A percentile compares a stretch with the other conserved stretches of the same genome.
These are phyloP conservation scores for Saccharum hybrid DNA, from an alignment of 202 grass and related monocot species.

Conservation along the genomic window DNA sequence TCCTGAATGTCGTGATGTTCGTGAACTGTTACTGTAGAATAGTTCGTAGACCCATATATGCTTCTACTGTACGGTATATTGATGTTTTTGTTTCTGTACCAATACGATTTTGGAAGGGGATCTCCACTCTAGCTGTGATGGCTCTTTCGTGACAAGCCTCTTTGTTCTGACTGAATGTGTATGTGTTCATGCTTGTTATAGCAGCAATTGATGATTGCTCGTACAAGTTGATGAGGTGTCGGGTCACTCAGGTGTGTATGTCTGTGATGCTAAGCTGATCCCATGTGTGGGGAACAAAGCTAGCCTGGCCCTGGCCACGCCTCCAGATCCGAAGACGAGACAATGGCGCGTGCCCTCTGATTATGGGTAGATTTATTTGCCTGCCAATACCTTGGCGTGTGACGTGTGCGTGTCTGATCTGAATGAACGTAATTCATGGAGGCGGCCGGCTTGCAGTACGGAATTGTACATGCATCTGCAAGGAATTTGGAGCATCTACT, in stretches of 20 bases:
- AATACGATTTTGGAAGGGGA: not conserved
- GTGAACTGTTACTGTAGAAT: not conserved
- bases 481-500: not conserved
- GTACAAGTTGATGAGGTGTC: slow-evolving; percentile 1
- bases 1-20: slow-evolving; percentile 33
- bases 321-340: slow-evolving; percentile 1
- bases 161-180: not conserved
- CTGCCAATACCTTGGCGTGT: not conserved
- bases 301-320: not conserved
- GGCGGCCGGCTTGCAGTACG: not conserved
- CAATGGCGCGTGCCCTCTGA: not conserved
- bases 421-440: not conserved
- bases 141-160: not conserved
- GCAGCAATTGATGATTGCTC: not conserved
- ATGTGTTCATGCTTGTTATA: slow-evolving; percentile 4
- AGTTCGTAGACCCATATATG: not conserved
- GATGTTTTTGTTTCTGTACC: not conserved
- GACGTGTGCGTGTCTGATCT: not conserved
- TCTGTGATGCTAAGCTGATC: not conserved
- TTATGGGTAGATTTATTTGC: not conserved
- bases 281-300: slow-evolving; percentile 1
- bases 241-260: not conserved
- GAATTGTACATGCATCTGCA: not conserved
- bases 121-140: not conserved
- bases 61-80: not conserved